Evolutionary conservation across 306 rosid genomes (phyloP).

Genomic region (Cicer chorassanicum): DNA sequence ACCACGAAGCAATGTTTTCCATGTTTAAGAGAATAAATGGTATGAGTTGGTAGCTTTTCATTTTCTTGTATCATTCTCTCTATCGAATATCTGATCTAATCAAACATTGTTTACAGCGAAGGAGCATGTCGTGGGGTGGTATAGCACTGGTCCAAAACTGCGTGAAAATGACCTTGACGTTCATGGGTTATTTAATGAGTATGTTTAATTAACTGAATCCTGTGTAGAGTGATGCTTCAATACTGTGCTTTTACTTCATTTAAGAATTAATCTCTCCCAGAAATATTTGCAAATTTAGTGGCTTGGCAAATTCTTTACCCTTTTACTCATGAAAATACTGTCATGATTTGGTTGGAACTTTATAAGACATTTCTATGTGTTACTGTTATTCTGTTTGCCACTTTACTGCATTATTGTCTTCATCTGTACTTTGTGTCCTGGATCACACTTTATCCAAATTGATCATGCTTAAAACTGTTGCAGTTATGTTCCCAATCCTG

Average conservation of each 20-base stretch:
- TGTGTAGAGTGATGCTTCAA: constrained; percentile 43
- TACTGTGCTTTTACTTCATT: not conserved
- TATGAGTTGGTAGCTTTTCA: constrained; percentile 38
- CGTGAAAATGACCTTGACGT: constrained; percentile 90
- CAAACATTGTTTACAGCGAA: constrained; percentile 59
- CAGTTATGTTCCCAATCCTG: constrained; percentile 90
- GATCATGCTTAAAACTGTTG: constrained; percentile 38
- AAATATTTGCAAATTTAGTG: not conserved
- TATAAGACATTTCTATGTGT: not conserved
- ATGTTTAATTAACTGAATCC: constrained; percentile 43
- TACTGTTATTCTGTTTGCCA: constrained; percentile 1
- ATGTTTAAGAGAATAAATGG: constrained; percentile 98
- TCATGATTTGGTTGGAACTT: constrained; percentile 32
- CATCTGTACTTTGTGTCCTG: constrained; percentile 7
- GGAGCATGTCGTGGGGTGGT: constrained; percentile 95
- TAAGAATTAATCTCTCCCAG: not conserved
- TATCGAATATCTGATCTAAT: constrained; percentile 17
- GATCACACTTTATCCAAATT: constrained; percentile 18
- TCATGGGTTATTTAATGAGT: constrained; percentile 81
- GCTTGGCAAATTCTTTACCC: not conserved
- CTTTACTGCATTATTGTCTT: constrained; percentile 7
- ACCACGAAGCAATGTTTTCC: constrained; percentile 88
- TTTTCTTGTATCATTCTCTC: not conserved
- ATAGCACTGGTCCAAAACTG: constrained; percentile 90
- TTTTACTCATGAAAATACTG: not conserved